Evolutionary conservation across 495 filamentous ascomycete genomes (phyloP).

Genomic region (Annulohypoxylon stygium): DNA sequence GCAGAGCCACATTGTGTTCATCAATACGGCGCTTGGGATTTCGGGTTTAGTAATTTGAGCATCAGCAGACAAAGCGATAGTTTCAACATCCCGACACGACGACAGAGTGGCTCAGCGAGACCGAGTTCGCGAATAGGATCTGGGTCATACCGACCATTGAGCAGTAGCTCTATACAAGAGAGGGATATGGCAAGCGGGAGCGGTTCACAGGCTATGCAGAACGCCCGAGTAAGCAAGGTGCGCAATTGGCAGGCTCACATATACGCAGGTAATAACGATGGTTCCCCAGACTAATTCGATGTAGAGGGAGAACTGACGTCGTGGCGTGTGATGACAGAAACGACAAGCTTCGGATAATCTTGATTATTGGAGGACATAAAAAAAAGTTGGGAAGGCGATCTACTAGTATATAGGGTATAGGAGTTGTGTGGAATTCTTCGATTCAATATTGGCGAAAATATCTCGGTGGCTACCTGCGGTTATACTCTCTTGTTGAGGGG

Average conservation of each 20-base stretch:
- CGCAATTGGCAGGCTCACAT: slow-evolving; percentile 58
- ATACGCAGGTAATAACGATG: slow-evolving; percentile 56
- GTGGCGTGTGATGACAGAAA: slow-evolving; percentile 41
- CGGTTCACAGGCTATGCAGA: slow-evolving; percentile 47
- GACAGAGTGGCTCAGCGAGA: slow-evolving; percentile 33
- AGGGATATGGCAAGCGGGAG: slow-evolving; percentile 41
- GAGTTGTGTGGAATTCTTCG: slow-evolving; percentile 21
- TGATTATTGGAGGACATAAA: neutral
- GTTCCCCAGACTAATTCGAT: slow-evolving; percentile 24
- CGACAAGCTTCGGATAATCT: slow-evolving; percentile 47
- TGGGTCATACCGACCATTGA: slow-evolving; percentile 25
- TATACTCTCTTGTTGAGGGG: slow-evolving; percentile 33
- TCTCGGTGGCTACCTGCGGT: slow-evolving; percentile 29
- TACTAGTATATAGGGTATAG: slow-evolving; percentile 27
- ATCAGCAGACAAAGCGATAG: slow-evolving; percentile 38
- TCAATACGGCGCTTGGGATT: slow-evolving; percentile 54
- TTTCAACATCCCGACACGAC: slow-evolving; percentile 43
- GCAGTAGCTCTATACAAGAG: slow-evolving; percentile 34
- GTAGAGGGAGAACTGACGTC: slow-evolving; percentile 39
- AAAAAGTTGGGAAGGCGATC: slow-evolving; percentile 21
- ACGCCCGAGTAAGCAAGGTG: slow-evolving; percentile 48
- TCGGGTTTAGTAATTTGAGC: slow-evolving; percentile 46
- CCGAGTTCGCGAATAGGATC: slow-evolving; percentile 29
- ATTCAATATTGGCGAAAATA: slow-evolving; percentile 18
- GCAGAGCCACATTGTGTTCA: slow-evolving; percentile 62